Evolutionary conservation across 225 moss, liverwort and hornwort species (phyloP).

Genomic region (Sphagnum tenellum): DNA sequence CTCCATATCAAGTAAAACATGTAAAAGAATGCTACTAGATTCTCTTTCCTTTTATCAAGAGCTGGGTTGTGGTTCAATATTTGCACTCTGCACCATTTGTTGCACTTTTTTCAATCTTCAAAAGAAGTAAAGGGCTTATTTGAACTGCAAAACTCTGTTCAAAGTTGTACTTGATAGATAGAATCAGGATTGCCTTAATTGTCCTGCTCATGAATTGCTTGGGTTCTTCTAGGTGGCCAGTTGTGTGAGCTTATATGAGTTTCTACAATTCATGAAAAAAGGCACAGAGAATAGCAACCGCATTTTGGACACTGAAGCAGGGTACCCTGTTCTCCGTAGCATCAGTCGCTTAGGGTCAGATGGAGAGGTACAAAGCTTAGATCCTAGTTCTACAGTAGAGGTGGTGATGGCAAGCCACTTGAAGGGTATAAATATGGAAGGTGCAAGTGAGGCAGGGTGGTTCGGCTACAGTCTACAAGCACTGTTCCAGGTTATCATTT

Average conservation of each 20-base stretch:
- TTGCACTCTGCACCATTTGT: too few relatives aligned
- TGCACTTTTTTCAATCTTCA: too few relatives aligned
- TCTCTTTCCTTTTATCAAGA: too few relatives aligned
- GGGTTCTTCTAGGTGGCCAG: background rate
- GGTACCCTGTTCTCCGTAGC: constrained; percentile 3
- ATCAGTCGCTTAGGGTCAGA: background rate
- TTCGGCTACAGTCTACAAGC: constrained; percentile 1
- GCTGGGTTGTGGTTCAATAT: too few relatives aligned
- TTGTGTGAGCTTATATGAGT: background rate
- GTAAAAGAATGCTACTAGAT: too few relatives aligned
- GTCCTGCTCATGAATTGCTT: background rate
- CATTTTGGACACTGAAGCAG: background rate
- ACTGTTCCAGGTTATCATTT: background rate
- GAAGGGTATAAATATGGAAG: background rate
- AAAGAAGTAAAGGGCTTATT: too few relatives aligned
- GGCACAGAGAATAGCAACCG: background rate
- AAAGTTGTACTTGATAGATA: too few relatives aligned
- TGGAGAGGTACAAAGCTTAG: too few relatives aligned
- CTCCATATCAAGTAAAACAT: background rate
- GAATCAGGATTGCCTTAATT: background rate
- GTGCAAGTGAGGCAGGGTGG: background rate
- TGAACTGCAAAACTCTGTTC: too few relatives aligned
- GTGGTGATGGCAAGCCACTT: background rate
- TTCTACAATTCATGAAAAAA: background rate
- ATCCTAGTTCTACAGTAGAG: background rate